Percentiles rank a stretch among this genome's conserved stretches.
Evolutionary conservation across 306 rosid genomes (phyloP).

Genomic region (Lathyrus oleraceus): DNA sequence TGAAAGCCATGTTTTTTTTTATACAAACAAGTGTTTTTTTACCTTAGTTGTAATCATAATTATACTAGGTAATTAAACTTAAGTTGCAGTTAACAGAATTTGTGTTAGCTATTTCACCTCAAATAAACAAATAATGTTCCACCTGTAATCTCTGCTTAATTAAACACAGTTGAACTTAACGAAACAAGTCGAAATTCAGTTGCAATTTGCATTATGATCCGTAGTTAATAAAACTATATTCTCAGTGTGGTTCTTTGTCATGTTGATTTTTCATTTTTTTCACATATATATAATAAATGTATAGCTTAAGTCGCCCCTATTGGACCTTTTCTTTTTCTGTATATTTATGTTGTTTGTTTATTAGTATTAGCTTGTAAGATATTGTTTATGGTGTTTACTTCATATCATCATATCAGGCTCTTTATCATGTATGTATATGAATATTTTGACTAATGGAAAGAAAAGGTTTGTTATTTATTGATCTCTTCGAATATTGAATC

Average conservation of each 20-base stretch:
- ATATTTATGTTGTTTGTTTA: neutral
- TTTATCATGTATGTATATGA: neutral
- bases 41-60: neutral
- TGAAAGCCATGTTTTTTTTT: neutral
- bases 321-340: too few species aligned
- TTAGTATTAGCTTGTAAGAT: neutral
- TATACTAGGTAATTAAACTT: neutral
- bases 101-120: slow-evolving; percentile 5
- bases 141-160: neutral
- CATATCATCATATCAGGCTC: neutral
- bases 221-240: neutral
- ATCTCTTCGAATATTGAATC: neutral
- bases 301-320: too few species aligned
- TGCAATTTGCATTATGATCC: neutral
- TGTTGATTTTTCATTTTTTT: neutral
- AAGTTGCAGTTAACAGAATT: neutral
- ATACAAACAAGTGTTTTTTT: neutral
- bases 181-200: slow-evolving; percentile 14
- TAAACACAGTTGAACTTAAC: neutral
- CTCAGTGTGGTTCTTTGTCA: too few species aligned
- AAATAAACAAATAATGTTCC: neutral
- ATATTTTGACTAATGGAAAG: neutral
- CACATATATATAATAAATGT: too few species aligned
- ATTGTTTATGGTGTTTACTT: neutral
- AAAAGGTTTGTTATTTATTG: neutral